These are phyloP conservation scores for Entelexis paramagnoliae DNA, from an alignment of 1,139 yeast species.

Conservation along the genomic window DNA sequence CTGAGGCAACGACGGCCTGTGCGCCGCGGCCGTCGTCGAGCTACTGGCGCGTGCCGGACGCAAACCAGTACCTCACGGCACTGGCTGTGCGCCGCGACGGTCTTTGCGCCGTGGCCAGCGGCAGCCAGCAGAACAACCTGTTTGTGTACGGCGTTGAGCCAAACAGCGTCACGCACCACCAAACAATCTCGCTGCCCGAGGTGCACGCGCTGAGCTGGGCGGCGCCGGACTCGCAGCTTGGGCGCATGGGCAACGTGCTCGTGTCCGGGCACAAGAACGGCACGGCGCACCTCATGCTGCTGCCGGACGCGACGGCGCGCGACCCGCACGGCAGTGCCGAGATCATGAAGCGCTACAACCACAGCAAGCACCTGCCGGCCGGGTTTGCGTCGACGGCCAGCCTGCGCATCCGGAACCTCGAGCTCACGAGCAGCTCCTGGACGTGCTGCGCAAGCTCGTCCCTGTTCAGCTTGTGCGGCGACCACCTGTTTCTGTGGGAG, in stretches of 20 bases:
- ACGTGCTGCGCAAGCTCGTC: conserved; percentile 37
- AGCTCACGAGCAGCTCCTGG: conserved; percentile 36
- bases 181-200: conserved; percentile 60
- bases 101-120: conserved; percentile 57
- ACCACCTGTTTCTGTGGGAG: conserved; percentile 66
- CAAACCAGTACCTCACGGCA: conserved; percentile 46
- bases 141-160: conserved; percentile 48
- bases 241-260: conserved; percentile 35
- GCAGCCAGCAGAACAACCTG: conserved; percentile 45
- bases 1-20: conserved; percentile 1
- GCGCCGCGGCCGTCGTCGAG: conserved; percentile 20
- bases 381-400: conserved; percentile 20
- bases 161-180: conserved; percentile 50
- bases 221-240: conserved; percentile 31
- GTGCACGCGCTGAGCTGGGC: conserved; percentile 62
- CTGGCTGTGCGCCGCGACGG: conserved; percentile 40
- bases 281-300: conserved; percentile 51
- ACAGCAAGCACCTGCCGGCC: conserved; percentile 45
- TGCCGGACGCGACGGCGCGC: conserved; percentile 43
- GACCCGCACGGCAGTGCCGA: conserved; percentile 49
- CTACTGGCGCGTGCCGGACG: conserved; percentile 66
- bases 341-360: conserved; percentile 64
- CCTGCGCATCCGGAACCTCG: conserved; percentile 34
- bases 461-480: conserved; percentile 50
- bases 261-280: conserved; percentile 67